Base-by-base conservation (phyloP, 495 filamentous ascomycete species). In the Penicillium chermesinum region DNA sequence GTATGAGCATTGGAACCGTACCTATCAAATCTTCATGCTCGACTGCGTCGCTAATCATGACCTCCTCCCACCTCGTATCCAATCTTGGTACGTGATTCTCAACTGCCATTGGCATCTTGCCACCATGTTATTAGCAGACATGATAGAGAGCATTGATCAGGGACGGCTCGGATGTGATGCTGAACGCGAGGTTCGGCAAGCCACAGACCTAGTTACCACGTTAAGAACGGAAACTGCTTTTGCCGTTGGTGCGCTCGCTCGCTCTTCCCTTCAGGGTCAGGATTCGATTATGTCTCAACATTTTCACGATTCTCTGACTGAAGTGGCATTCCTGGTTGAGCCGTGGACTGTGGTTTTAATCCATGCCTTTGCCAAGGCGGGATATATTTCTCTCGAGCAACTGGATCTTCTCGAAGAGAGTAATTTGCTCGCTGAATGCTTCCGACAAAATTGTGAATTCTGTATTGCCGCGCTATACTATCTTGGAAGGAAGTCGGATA, bases 81-180 rank as follows among this genome's bases (percentile, higher is more conserved):
- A 74, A 45, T 73, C 70, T 2, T 75, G 74, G 74, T 76, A 73
- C 27, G 57, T 72, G 22, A 61, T 71, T n/a, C 63, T 77, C 19
- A 63, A 64, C 7, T 66, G 66, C 12, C 74, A 75, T 40, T 77
- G 74, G 74, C 64, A 75, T 58, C 63, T 77, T 0, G 73, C 62
- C 14, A 51, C 59, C 0, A 61, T 77, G 36, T 57, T 77, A 7
- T 49, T 76, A 7, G 69, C 72, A 41, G 74, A 77, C 45, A 49
- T 64, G 9, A 51, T 77, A 12, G 68, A 73, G 44, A 59, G 49
- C 17, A 65, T 76, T 21, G 72, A 74, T 44, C 41, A 61, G 8
- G 39, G 51, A 13, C 37, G 49, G 2, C 42, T 66, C 6, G 57
- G 65, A 13, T 46, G 54, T 12, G 53, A 55, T 16, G 27, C 48